These are phyloP conservation scores for Chlorophyllum brunneum DNA, from an alignment of 768 basidiomycete genomes.

Conservation along the genomic window DNA sequence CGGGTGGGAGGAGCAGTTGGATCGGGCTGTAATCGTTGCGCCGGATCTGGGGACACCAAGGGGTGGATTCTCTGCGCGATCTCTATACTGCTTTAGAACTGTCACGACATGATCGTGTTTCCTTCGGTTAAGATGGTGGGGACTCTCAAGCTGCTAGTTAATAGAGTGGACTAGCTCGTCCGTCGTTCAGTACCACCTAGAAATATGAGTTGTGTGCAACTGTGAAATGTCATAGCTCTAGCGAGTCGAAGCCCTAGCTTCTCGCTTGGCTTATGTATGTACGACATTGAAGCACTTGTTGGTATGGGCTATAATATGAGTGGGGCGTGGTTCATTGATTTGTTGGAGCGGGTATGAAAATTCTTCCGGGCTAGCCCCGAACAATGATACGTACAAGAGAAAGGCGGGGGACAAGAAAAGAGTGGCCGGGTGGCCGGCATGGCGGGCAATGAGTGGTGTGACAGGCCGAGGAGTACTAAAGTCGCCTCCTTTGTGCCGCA, in stretches of 20 bases:
- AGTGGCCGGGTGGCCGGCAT: not conserved
- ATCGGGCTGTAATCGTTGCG: constrained; percentile 74
- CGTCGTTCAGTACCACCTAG: constrained; percentile 14
- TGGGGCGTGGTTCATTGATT: not conserved
- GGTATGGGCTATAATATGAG: not conserved
- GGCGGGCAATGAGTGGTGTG: constrained; percentile 30
- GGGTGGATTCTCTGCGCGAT: too few relatives aligned
- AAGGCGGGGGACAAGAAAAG: not conserved
- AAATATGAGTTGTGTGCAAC: not conserved
- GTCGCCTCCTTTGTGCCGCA: constrained; percentile 8
- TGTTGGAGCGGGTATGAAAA: not conserved
- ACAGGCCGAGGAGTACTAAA: constrained; percentile 20
- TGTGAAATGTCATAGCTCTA: not conserved
- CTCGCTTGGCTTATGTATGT: not conserved
- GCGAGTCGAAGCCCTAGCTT: not conserved
- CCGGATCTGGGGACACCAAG: too few relatives aligned
- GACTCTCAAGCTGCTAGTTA: too few relatives aligned
- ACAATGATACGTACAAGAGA: not conserved
- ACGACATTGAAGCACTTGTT: not conserved
- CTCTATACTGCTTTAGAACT: too few relatives aligned
- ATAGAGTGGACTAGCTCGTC: too few relatives aligned
- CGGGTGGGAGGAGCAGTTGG: constrained; percentile 88
- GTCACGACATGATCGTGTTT: not conserved
- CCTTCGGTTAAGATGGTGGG: too few relatives aligned
- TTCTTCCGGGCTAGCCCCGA: not conserved